Conservation (phyloP, 2,329 filamentous ascomycete genomes). For the Drechslera avenae region DNA sequence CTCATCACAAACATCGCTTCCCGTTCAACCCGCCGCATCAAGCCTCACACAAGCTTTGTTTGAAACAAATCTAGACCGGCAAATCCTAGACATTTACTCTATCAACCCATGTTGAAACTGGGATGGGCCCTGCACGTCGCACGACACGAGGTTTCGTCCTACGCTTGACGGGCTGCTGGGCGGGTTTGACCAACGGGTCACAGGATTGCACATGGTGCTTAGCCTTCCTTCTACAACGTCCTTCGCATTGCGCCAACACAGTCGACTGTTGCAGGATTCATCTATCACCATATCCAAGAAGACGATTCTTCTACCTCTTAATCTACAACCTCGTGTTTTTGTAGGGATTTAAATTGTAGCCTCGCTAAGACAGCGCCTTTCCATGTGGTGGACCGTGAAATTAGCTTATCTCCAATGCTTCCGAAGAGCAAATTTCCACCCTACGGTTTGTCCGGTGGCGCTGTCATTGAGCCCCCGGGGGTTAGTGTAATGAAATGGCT, state of each 20-base stretch:
- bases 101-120: slow-evolving; percentile 5
- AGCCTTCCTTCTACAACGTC: too few relatives aligned
- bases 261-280: too few relatives aligned
- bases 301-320: too few relatives aligned
- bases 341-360: background rate
- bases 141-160: slow-evolving; percentile 2
- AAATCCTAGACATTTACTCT: slow-evolving; percentile 5
- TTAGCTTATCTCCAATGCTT: slow-evolving; percentile 24
- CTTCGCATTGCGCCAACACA: too few relatives aligned
- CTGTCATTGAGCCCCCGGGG: slow-evolving; percentile 12
- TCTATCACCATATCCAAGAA: too few relatives aligned
- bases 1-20: slow-evolving; percentile 10
- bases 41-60: slow-evolving; percentile 17
- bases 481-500: slow-evolving; percentile 23
- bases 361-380: slow-evolving; percentile 1
- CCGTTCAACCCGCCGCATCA: slow-evolving; percentile 16
- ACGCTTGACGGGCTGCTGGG: background rate
- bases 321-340: too few relatives aligned
- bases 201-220: background rate
- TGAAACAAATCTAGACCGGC: slow-evolving; percentile 20
- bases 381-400: slow-evolving; percentile 9
- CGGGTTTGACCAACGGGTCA: background rate
- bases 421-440: slow-evolving; percentile 28
- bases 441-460: slow-evolving; percentile 7
- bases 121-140: slow-evolving; percentile 12